Evolutionary conservation across 83 land plant species (phyloP), one percentile per base, ranked within the genome.

Genomic region (Picea engelmannii): DNA sequence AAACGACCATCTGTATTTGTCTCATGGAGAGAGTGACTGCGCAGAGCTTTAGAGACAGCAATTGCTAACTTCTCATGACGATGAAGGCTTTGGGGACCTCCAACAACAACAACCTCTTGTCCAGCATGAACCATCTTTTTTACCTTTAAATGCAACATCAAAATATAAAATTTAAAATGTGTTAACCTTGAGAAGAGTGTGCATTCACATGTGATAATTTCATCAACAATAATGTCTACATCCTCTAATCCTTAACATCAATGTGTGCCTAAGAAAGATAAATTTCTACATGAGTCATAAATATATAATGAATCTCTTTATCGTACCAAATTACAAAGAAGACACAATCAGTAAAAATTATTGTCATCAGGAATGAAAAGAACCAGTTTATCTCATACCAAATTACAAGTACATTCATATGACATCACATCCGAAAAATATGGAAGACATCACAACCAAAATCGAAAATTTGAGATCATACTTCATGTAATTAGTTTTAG

Each of bases 61-160:
- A 96, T 93, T 23, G 99, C 92, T 75, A 98, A 80, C 91, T 96
- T 96, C 75, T 98, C 99, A 87, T 98, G 99, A 40, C 79, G 89
- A 87, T 98, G 99, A 25, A 98, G 68, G 83, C 87, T 91, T 86
- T 96, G 93, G 35, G 91, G 71, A 77, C 99, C 99, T 13, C 93
- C 95, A 75, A 98, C 86, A 73, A 98, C 88, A 59, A 98, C 94
- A 40, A 94, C 96, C 78, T 98, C 99, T 80, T 98, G 99, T 6
- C 89, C 97, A 79, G 90, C 82, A 78, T 91, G 92, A 40, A 93
- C 89, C 96, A 98, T 84, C 84, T 89, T 94, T 89, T 85, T 95
- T 38, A 96, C 96, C 99, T 97, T 80, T 44, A 52, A 69, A 85
- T 82, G 44, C 18, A 40, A 81, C 65, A 18, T 44, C 52, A 64